Evolutionary conservation across 2,329 filamentous ascomycete genomes (phyloP), one percentile per base, ranked within the genome.

Genomic region (Exophiala sp.): DNA sequence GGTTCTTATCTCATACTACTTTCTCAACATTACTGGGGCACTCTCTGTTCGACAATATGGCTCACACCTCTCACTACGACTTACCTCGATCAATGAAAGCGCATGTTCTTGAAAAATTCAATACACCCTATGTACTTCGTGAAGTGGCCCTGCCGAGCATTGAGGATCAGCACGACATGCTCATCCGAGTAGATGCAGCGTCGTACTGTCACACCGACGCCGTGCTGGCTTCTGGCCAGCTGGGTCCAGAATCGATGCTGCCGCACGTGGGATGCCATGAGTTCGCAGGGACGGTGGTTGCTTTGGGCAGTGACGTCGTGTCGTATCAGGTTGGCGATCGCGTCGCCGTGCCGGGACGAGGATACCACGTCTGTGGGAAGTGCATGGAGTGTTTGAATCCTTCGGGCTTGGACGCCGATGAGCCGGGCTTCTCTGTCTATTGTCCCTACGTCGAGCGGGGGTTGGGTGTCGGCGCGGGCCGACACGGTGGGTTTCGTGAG

Each of bases 151-250:
- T 63, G 11, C 67, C 74, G 0, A 70, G 70, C n/a, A 69, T 78
- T 47, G 70, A 76, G 38, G 69, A 62, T n/a, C 65, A 67, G 2
- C 54, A 75, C 55, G 75, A 77, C 53, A 46, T 78, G 20, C 69
- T 78, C 14, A 70, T 78, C 62, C 70, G 69, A 52, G 74, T 78
- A 35, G 69, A 72, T 44, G 75, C 75, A 4, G 74, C 73, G 8
- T 76, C 73, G 1, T 78, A 77, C 59, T 77, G 73, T 63, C 75
- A 77, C 59, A 77, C 73, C 9, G 71, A 74, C 48, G 66, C 63
- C 21, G 67, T 72, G 7, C 63, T 74, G 14, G 67, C 70, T 29
- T 56, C 66, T 35, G 71, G 70, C 11, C 59, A 66, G 35, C 67
- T 72, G 65, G 62, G 61, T 5, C 63, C 62, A 1, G 57, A 68